Conservation (phyloP, 345 rosid species). For the Populus ilicifolia region DNA sequence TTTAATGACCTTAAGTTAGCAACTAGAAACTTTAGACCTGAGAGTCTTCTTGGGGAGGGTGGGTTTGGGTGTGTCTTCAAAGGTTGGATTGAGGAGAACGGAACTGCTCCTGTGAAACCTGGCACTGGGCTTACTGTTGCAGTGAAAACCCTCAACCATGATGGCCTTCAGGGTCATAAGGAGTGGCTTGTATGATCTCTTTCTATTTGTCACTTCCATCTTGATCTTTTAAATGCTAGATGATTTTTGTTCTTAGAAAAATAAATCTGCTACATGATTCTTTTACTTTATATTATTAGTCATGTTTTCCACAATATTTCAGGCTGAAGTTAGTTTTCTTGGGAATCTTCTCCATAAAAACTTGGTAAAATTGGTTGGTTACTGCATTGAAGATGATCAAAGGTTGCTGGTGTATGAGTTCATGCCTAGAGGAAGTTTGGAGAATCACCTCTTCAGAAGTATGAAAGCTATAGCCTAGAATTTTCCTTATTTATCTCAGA, state of each 20-base stretch:
- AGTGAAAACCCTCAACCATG: conserved; percentile 30
- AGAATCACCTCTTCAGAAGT: conserved; percentile 35
- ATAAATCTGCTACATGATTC: background rate
- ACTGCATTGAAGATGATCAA: conserved; percentile 33
- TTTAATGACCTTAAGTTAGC: conserved; percentile 26
- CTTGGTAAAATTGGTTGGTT: conserved; percentile 31
- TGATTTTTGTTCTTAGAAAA: background rate
- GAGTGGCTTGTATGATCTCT: conserved; percentile 24
- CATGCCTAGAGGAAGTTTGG: conserved; percentile 34
- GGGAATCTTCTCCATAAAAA: conserved; percentile 31
- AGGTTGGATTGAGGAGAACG: conserved; percentile 29
- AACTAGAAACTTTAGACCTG: conserved; percentile 28
- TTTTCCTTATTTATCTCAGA: background rate
- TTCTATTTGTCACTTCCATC: background rate
- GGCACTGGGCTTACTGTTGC: conserved; percentile 32
- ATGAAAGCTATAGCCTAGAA: background rate
- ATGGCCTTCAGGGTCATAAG: conserved; percentile 32
- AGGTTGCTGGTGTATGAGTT: conserved; percentile 29
- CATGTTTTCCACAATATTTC: background rate
- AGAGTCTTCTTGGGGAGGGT: conserved; percentile 34
- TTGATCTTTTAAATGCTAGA: background rate
- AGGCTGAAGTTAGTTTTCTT: conserved; percentile 32
- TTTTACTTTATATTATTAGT: background rate
- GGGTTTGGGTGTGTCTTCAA: conserved; percentile 34
- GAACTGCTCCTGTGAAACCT: conserved; percentile 33